Percentiles rank a stretch among this genome's conserved stretches.
phyloP scores from a whole-genome alignment of 495 filamentous ascomycete species.

The Podospora pseudoanserina region DNA sequence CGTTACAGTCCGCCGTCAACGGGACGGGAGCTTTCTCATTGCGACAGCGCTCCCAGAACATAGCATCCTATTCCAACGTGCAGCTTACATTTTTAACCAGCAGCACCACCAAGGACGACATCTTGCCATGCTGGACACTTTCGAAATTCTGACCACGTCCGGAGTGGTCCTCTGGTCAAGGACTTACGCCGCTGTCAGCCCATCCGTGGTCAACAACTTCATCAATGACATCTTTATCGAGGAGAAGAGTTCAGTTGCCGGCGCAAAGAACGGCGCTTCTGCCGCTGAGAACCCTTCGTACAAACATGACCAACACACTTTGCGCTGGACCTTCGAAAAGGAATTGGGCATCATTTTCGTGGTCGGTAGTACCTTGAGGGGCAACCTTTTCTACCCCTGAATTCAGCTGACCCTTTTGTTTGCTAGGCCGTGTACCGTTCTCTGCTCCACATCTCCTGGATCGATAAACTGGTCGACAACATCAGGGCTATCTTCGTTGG shows the following conservation, averaged over 20 bases:
- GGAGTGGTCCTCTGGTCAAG: constrained; percentile 96
- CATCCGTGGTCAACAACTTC: constrained; percentile 85
- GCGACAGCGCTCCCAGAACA: neutral
- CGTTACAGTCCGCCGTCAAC: neutral
- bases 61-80: neutral
- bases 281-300: constrained; percentile 65
- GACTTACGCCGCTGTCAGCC: constrained; percentile 72
- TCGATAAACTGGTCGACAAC: constrained; percentile 93
- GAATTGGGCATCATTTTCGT: constrained; percentile 94
- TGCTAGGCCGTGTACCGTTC: constrained; percentile 92
- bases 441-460: constrained; percentile 90
- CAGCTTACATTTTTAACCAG: neutral
- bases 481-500: constrained; percentile 85
- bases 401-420: constrained; percentile 13
- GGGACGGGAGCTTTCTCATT: neutral
- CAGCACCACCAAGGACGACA: neutral
- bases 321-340: constrained; percentile 90
- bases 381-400: constrained; percentile 4
- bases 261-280: constrained; percentile 54
- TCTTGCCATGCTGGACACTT: constrained; percentile 78
- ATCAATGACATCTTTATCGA: constrained; percentile 97
- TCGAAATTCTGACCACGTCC: constrained; percentile 93
- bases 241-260: constrained; percentile 64
- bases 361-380: constrained; percentile 49
- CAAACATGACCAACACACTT: constrained; percentile 88